Conservation (phyloP, 2,329 filamentous ascomycete species). For the Ceratocystis destructans region DNA sequence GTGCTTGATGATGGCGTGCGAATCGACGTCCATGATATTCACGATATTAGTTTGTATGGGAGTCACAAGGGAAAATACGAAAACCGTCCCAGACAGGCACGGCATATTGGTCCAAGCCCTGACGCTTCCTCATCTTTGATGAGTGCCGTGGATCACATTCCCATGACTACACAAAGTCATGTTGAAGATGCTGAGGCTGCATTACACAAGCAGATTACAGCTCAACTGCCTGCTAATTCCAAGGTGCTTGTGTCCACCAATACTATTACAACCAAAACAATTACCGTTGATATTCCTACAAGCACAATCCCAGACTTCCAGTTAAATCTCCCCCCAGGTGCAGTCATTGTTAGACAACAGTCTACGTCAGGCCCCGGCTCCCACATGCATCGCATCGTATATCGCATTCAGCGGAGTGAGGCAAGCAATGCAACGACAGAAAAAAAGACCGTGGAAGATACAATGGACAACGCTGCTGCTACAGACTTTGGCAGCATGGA, state of each 20-base stretch:
- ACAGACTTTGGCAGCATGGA: constrained; percentile 13
- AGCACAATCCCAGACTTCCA: constrained; percentile 27
- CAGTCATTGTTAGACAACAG: constrained; percentile 43
- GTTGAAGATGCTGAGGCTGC: constrained; percentile 24
- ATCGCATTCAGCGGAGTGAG: constrained; percentile 42
- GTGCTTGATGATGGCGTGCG: constrained; percentile 45
- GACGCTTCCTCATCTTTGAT: not conserved
- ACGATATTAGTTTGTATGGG: constrained; percentile 28
- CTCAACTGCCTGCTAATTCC: constrained; percentile 40
- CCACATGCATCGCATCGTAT: constrained; percentile 37
- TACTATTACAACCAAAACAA: constrained; percentile 46
- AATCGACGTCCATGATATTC: constrained; percentile 35
- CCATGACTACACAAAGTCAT: constrained; percentile 12
- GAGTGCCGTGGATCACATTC: not conserved
- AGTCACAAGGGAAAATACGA: constrained; percentile 21
- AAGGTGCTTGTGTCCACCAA: constrained; percentile 47
- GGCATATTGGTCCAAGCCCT: not conserved
- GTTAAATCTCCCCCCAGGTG: constrained; percentile 42
- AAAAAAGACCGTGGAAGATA: constrained; percentile 23
- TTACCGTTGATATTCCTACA: constrained; percentile 49
- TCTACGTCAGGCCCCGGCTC: constrained; percentile 13
- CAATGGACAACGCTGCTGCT: not conserved
- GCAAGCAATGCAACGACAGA: constrained; percentile 31
- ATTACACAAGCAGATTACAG: constrained; percentile 41
- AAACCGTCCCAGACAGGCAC: not conserved